These are phyloP conservation scores for Microcyclospora tardicrescens DNA, from an alignment of 2,329 filamentous ascomycete genomes.

Conservation along the genomic window DNA sequence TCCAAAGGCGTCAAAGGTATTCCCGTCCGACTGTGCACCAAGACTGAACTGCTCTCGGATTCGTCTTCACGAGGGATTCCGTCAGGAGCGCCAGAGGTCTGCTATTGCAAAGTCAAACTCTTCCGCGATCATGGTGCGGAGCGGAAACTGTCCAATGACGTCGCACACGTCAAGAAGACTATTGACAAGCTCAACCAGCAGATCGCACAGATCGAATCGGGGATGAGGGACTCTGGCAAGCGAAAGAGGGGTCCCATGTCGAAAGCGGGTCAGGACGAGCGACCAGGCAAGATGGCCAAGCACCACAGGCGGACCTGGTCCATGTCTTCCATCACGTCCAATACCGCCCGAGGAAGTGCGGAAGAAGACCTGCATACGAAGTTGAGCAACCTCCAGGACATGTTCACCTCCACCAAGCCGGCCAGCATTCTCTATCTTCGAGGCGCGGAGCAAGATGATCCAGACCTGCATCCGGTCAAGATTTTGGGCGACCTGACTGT, in stretches of 20 bases:
- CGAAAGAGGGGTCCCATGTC: conserved; percentile 42
- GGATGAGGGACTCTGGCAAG: conserved; percentile 47
- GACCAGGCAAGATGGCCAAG: conserved; percentile 73
- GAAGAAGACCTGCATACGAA: conserved; percentile 68
- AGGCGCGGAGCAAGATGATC: conserved; percentile 66
- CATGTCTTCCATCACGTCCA: conserved; percentile 56
- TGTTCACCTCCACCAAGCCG: conserved; percentile 74
- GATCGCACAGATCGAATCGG: conserved; percentile 59
- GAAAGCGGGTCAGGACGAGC: conserved; percentile 34
- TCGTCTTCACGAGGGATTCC: conserved; percentile 23
- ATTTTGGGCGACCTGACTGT: conserved; percentile 51
- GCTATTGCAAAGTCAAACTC: conserved; percentile 92
- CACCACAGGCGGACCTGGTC: conserved; percentile 85
- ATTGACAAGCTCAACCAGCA: conserved; percentile 96
- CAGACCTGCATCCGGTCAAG: conserved; percentile 63
- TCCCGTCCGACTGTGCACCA: conserved; percentile 81
- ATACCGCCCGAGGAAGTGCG: conserved; percentile 30
- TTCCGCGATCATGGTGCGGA: conserved; percentile 95
- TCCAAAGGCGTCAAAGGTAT: conserved; percentile 98
- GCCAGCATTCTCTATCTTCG: conserved; percentile 66
- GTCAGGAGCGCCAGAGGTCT: conserved; percentile 50
- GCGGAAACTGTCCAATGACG: conserved; percentile 85
- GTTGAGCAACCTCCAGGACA: conserved; percentile 65
- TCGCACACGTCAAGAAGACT: conserved; percentile 88
- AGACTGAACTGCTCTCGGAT: conserved; percentile 55